Base-by-base conservation (phyloP, 2,329 filamentous ascomycete genomes). In the Botrytis sinoallii region DNA sequence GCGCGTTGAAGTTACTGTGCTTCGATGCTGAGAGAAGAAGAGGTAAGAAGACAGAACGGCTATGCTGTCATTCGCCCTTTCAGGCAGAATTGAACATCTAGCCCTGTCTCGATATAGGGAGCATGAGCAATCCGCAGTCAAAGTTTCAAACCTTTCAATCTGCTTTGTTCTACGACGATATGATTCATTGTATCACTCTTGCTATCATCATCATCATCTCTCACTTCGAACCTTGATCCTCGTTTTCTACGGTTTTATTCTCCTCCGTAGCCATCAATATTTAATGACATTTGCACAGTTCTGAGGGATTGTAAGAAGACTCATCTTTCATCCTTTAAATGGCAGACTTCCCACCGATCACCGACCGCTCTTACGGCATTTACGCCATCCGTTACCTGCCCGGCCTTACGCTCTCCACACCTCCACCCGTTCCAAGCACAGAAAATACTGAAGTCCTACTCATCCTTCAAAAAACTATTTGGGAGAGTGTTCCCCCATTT, bases 331-430 rank as follows among this genome's bases (percentile, higher is more conserved):
- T 42, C 29, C 32, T 35, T n/a, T 6, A 29, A 48, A 73, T 71
- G 57, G 32, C 59, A 57, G 22, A 55, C 25, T 32, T 72, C 0
- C 70, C 72, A 59, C 46, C 71, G 8, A 75, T 77, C 25, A 67
- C 52, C 22, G 76, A 78, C 64, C 76, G 76, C 63, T 78, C 76
- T 40, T 77, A 76, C 69, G 76, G 75, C n/a, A 74, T 77, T 22
- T 74, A 77, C 25, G 22, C 75, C 35, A 59, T 75, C n/a, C 74
- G 75, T 46, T 72, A 70, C 64, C n/a, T 63, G 64, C 67, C 75
- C 14, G 10, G 32, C 55, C 57, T 74, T 9, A 2, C 29, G n/a
- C 25, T 42, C 22, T 44, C 70, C 25, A 42, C 40, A 42, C 72
- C 72, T 16, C 70, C 44, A 32, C 72, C 59, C 29, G 46, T 40